Conservation (phyloP, 441 rosid genomes). For the Syzygium malaccense region DNA sequence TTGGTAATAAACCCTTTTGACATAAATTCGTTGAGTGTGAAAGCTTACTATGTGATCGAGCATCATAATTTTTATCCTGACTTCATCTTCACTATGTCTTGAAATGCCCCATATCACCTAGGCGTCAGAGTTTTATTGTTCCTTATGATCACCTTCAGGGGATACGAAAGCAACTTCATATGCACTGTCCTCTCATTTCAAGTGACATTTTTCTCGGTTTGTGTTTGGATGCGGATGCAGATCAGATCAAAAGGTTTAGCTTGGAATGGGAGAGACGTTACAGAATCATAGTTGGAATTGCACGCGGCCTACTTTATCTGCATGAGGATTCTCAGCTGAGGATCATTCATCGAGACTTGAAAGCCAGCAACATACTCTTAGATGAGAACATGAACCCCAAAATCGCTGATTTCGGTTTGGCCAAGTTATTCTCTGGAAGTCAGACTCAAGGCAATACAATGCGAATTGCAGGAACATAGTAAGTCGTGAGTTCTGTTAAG, state of each 20-base stretch:
- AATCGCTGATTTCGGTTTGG: slow-evolving; percentile 4
- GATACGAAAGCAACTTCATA: neutral
- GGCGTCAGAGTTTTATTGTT: neutral
- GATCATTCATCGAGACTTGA: neutral
- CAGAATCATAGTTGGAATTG: neutral
- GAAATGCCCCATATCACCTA: neutral
- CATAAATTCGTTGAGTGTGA: neutral
- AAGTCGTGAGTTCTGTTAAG: slow-evolving; percentile 4
- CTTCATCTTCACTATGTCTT: neutral
- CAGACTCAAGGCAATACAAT: slow-evolving; percentile 24
- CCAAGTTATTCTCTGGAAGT: slow-evolving; percentile 32
- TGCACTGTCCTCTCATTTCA: neutral
- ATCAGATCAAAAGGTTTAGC: neutral
- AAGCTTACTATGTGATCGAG: neutral
- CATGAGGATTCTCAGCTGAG: neutral
- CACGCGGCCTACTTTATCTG: neutral
- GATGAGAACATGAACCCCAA: neutral
- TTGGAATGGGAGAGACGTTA: neutral
- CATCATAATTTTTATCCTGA: neutral
- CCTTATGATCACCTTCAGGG: neutral
- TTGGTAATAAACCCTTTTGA: neutral
- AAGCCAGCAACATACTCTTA: neutral
- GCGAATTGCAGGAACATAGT: slow-evolving; percentile 30
- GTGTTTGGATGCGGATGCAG: neutral
- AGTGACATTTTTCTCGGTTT: neutral